Conservation (phyloP, 352 stramenopile species). For the Globisporangium sylvaticum region DNA sequence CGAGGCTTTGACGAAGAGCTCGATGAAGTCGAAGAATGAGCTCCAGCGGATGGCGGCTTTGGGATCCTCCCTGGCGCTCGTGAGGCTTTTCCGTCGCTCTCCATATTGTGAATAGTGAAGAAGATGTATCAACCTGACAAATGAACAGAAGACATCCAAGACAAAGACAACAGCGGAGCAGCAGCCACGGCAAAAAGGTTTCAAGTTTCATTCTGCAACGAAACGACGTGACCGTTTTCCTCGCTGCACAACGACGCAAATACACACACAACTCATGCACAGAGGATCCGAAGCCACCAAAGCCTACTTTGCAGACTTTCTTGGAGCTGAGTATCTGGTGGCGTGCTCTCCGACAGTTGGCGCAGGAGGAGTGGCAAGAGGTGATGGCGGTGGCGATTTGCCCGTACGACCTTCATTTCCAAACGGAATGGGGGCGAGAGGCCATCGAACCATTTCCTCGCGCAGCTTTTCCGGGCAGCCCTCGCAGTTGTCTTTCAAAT, state of each 20-base stretch:
- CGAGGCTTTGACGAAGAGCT: background rate
- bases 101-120: constrained; percentile 13
- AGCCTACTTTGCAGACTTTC: too few relatives aligned
- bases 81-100: background rate
- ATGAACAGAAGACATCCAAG: background rate
- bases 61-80: constrained; percentile 7
- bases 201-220: constrained; percentile 2
- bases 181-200: background rate
- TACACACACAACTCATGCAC: background rate
- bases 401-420: background rate
- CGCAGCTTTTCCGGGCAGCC: background rate
- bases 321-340: too few relatives aligned
- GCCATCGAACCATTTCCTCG: background rate
- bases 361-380: background rate
- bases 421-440: background rate
- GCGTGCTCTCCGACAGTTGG: background rate
- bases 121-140: background rate
- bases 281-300: background rate
- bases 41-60: constrained; percentile 17
- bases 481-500: constrained; percentile 2
- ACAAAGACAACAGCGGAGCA: background rate
- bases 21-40: background rate
- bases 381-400: background rate
- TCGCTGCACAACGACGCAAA: background rate
- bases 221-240: constrained; percentile 10